These are phyloP conservation scores for Fraxinus pennsylvanica DNA, from an alignment of 257 asterid genomes.

Conservation along the genomic window DNA sequence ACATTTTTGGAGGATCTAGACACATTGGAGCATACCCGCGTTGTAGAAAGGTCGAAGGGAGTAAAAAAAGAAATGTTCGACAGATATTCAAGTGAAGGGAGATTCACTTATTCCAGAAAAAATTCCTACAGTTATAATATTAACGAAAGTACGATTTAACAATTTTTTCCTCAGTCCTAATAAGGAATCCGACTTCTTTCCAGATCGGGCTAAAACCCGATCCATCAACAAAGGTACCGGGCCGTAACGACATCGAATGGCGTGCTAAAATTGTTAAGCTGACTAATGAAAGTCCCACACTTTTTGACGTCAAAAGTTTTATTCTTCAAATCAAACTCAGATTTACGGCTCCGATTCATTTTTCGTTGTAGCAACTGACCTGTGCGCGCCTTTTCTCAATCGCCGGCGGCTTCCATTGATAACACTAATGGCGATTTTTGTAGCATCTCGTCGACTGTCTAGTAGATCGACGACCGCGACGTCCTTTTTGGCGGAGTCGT, in stretches of 20 bases:
- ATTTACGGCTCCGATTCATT: not conserved
- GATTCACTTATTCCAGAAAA: constrained; percentile 64
- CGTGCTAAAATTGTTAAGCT: not conserved
- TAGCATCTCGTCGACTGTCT: constrained; percentile 60
- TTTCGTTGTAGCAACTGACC: not conserved
- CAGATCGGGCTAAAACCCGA: not conserved
- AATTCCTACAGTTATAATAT: constrained; percentile 52
- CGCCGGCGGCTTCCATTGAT: not conserved
- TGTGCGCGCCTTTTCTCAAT: not conserved
- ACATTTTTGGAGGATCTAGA: constrained; percentile 61
- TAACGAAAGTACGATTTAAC: too few relatives aligned
- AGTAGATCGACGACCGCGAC: constrained; percentile 37
- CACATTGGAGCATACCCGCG: constrained; percentile 58
- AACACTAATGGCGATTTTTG: constrained; percentile 54
- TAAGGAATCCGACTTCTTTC: too few relatives aligned
- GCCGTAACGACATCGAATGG: not conserved
- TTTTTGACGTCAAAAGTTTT: not conserved
- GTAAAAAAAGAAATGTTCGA: constrained; percentile 56
- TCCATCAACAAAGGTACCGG: not conserved
- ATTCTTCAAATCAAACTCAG: not conserved
- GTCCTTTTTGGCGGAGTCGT: constrained; percentile 28
- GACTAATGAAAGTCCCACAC: not conserved
- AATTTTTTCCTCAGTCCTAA: too few relatives aligned
- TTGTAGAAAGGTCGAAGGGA: constrained; percentile 28
- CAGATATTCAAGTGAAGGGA: constrained; percentile 75